These are phyloP conservation scores for Pleurotus tuber-regium DNA, from an alignment of 768 basidiomycete genomes.

Conservation along the genomic window DNA sequence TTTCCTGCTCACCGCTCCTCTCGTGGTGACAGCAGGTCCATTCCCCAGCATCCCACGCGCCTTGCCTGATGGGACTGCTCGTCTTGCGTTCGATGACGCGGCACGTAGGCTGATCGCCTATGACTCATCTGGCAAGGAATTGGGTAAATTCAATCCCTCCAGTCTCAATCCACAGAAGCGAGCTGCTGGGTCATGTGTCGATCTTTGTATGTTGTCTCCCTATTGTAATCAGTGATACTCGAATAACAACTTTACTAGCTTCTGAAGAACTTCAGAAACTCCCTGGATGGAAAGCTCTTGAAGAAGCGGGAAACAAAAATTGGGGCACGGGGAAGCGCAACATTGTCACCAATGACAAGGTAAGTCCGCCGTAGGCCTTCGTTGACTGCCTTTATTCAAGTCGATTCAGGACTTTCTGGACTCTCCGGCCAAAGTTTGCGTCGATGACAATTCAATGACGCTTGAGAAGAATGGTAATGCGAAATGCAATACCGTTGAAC, in stretches of 20 bases:
- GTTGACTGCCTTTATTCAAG: neutral
- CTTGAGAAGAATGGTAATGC: neutral
- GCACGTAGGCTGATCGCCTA: neutral
- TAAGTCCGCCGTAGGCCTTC: neutral
- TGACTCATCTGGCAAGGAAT: neutral
- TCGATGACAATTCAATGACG: neutral
- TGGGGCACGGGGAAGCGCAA: slow-evolving; percentile 6
- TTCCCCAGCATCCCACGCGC: neutral
- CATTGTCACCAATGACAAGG: slow-evolving; percentile 10
- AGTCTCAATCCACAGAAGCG: neutral
- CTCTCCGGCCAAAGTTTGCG: slow-evolving; percentile 1
- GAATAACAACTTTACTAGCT: neutral
- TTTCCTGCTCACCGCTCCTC: neutral
- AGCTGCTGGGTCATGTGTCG: neutral
- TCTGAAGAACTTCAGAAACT: neutral
- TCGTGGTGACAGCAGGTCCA: neutral
- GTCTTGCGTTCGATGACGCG: neutral
- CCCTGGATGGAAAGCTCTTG: slow-evolving; percentile 6
- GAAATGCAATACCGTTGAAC: neutral
- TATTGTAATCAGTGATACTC: too few relatives aligned
- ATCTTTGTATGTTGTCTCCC: neutral
- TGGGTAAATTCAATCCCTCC: neutral
- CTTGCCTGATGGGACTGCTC: neutral
- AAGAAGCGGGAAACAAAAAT: neutral
- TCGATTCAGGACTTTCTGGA: neutral